A percentile compares a stretch with the other conserved stretches of the same genome.
Conservation (phyloP, 257 asterid species). For the Capsicum pubescens region DNA sequence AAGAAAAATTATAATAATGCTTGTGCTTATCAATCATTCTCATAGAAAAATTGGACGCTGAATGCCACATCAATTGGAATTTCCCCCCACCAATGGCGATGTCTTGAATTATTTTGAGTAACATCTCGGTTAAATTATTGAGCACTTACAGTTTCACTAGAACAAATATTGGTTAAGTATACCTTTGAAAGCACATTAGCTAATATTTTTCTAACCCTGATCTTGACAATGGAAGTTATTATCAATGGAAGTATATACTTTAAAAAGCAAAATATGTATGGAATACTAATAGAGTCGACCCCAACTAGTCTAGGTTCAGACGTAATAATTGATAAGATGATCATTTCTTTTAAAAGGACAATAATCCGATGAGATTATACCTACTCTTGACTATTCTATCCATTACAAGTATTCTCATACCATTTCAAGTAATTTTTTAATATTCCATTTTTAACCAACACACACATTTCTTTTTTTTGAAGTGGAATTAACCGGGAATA, state of each 20-base stretch:
- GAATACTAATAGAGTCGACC: not conserved
- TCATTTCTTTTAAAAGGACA: not conserved
- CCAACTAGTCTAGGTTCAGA: not conserved
- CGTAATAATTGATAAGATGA: not conserved
- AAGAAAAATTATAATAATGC: conserved; percentile 7
- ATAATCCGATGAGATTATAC: not conserved
- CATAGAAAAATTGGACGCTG: not conserved
- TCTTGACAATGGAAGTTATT: not conserved
- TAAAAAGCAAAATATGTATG: not conserved
- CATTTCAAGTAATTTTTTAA: no score
- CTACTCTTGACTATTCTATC: not conserved
- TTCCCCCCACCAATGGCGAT: not conserved
- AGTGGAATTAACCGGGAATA: not conserved
- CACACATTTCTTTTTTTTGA: not conserved
- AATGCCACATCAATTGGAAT: not conserved
- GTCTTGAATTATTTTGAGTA: not conserved
- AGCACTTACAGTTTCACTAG: not conserved
- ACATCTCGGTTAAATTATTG: not conserved
- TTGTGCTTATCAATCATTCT: not conserved
- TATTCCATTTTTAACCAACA: not conserved
- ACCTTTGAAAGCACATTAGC: no score
- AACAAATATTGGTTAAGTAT: not conserved
- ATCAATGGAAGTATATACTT: no score
- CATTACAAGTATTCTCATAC: not conserved
- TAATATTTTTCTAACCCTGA: not conserved